These are phyloP conservation scores for Musa itinerans DNA, from an alignment of 176 grass and related monocot species.

Conservation along the genomic window DNA sequence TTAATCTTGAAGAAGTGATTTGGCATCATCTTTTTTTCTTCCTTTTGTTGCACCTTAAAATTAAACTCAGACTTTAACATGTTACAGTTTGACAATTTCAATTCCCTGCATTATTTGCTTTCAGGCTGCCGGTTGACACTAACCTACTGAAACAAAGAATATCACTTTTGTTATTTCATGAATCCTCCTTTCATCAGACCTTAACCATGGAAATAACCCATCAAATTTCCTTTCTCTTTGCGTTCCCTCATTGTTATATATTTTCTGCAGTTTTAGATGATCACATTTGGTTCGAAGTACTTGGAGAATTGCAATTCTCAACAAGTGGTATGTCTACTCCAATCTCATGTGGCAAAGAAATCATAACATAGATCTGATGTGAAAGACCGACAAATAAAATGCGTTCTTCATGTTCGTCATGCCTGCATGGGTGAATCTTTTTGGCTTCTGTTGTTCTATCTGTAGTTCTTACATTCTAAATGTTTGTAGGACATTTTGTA, in stretches of 20 bases:
- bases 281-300: no score
- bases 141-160: no score
- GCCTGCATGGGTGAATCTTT: no score
- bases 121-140: no score
- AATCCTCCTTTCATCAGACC: no score
- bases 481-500: no score
- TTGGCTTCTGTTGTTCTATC: no score
- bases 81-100: neutral
- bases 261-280: neutral
- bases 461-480: no score
- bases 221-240: no score
- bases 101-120: neutral
- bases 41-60: neutral
- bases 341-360: neutral
- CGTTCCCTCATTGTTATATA: neutral
- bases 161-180: no score
- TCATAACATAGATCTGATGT: neutral
- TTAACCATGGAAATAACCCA: no score
- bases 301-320: neutral
- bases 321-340: neutral
- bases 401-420: no score
- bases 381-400: neutral
- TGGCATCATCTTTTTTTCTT: neutral
- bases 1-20: neutral
- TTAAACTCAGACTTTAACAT: neutral